Percentiles rank a stretch among this genome's conserved stretches.
Conservation (phyloP, 2,329 filamentous ascomycete genomes). For the Pyrenophora graminea region DNA sequence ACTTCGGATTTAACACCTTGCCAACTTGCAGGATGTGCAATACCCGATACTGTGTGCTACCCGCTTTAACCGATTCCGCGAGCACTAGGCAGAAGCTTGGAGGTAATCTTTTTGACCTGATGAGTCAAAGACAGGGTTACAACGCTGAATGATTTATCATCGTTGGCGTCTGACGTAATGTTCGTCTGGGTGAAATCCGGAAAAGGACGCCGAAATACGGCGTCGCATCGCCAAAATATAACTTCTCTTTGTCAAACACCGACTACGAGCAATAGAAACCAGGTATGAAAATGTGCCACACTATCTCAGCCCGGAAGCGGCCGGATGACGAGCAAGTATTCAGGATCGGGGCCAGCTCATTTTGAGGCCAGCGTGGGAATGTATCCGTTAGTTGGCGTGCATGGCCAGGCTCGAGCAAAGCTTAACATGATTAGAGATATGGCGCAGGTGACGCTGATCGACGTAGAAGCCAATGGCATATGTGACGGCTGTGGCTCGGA, state of each 20-base stretch:
- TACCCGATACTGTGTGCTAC: too few relatives aligned
- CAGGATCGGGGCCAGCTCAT: constrained; percentile 9
- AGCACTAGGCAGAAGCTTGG: too few relatives aligned
- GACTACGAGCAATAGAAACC: neutral
- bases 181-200: neutral
- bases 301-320: constrained; percentile 23
- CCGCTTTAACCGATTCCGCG: too few relatives aligned
- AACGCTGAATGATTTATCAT: constrained; percentile 3
- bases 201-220: constrained; percentile 4
- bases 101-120: too few relatives aligned
- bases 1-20: too few relatives aligned
- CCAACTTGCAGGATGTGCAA: too few relatives aligned
- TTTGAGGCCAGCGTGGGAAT: constrained; percentile 15
- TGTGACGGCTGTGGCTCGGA: constrained; percentile 21
- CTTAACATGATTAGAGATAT: constrained; percentile 24
- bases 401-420: constrained; percentile 22
- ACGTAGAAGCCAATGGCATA: constrained; percentile 15
- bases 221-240: neutral
- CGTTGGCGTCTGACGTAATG: constrained; percentile 11
- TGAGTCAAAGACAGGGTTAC: too few relatives aligned
- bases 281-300: constrained; percentile 6
- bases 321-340: constrained; percentile 20
- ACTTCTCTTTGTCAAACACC: neutral
- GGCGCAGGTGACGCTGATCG: constrained; percentile 25
- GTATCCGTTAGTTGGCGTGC: constrained; percentile 18